Percentiles rank a stretch among this genome's conserved stretches.
Conservation (phyloP, 2,329 filamentous ascomycete species). For the Aspergillus caelatus region DNA sequence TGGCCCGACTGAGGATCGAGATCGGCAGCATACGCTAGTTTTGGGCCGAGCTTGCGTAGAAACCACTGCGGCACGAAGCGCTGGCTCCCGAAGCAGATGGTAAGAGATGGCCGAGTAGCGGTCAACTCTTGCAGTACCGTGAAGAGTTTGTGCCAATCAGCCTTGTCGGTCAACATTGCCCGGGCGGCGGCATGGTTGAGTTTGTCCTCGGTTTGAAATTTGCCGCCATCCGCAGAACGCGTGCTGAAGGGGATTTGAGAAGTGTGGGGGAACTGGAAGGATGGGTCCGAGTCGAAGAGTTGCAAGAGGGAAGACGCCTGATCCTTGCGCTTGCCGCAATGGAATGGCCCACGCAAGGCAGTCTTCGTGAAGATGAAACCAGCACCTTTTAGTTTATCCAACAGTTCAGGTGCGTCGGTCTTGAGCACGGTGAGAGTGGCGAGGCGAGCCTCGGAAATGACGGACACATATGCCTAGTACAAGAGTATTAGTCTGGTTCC, state of each 20-base stretch:
- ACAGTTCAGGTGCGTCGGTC: constrained; percentile 17
- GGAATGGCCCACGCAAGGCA: constrained; percentile 38
- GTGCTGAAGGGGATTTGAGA: constrained; percentile 27
- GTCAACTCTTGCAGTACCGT: constrained; percentile 13
- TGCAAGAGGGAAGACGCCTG: constrained; percentile 24
- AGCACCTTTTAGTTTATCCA: constrained; percentile 24
- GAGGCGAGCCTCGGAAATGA: constrained; percentile 40
- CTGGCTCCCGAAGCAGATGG: constrained; percentile 43
- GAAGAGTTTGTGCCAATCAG: constrained; percentile 41
- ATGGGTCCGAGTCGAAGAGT: constrained; percentile 29
- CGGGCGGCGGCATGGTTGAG: constrained; percentile 36
- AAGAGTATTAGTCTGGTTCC: background rate
- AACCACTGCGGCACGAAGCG: constrained; percentile 39
- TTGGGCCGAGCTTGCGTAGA: constrained; percentile 25
- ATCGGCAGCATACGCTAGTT: background rate
- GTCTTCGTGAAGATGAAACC: constrained; percentile 24
- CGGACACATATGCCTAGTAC: constrained; percentile 40
- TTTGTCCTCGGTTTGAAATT: constrained; percentile 21
- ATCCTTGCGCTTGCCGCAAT: constrained; percentile 22
- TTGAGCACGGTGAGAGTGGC: constrained; percentile 39
- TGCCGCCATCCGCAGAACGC: constrained; percentile 17
- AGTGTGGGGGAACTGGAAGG: constrained; percentile 36
- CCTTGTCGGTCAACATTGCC: constrained; percentile 38
- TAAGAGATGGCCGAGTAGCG: constrained; percentile 11
- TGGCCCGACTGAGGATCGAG: background rate